Conservation (phyloP, 495 filamentous ascomycete species). For the Tuber brumale region DNA sequence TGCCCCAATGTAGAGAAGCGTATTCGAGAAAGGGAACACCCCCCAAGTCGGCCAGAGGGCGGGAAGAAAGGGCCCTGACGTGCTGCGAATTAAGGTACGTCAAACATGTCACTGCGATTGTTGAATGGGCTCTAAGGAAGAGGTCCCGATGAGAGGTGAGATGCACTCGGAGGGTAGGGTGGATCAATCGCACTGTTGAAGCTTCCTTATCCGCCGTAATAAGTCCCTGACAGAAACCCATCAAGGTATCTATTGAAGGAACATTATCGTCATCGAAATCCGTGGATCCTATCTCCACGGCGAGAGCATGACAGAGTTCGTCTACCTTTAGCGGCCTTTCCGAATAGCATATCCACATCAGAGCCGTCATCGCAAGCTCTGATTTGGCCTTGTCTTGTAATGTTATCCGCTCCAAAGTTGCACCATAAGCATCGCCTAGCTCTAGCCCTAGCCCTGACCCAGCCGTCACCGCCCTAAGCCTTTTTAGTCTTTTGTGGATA, state of each 20-base stretch:
- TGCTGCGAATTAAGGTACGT: not conserved
- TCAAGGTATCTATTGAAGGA: not conserved
- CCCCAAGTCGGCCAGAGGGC: not conserved
- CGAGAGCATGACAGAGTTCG: not conserved
- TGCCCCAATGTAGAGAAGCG: not conserved
- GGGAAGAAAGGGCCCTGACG: not conserved
- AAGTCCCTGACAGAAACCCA: not conserved
- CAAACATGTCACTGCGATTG: not conserved
- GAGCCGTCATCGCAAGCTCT: not conserved
- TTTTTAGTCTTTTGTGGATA: not conserved
- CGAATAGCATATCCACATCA: not conserved
- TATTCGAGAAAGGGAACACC: not conserved
- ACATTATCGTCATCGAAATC: not conserved
- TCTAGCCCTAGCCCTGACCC: not conserved
- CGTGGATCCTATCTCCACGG: not conserved
- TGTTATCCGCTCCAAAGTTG: not conserved
- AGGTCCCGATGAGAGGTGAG: not conserved
- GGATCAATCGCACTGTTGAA: not conserved
- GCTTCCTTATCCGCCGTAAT: constrained; percentile 16
- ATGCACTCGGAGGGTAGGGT: not conserved
- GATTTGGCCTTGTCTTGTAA: not conserved
- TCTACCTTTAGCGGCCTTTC: not conserved
- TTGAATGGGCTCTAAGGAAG: not conserved
- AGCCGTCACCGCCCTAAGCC: not conserved
- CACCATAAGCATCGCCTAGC: not conserved